phyloP scores from a whole-genome alignment of 2,329 filamentous ascomycete species.

The Colletotrichum sp. region DNA sequence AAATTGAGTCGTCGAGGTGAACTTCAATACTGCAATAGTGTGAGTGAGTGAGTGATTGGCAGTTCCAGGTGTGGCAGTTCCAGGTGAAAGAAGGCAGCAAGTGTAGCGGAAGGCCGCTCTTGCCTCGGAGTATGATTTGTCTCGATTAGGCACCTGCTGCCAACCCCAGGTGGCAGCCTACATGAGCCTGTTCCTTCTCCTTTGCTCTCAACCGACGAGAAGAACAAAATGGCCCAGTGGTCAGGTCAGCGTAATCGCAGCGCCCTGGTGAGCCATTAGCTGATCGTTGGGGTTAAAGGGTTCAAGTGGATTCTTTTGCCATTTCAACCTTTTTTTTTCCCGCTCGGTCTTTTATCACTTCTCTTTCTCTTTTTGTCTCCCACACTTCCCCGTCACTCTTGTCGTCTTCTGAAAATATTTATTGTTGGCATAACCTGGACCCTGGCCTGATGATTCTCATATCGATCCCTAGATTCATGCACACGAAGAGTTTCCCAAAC shows the following conservation, averaged over 20 bases:
- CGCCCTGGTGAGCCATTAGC: background rate
- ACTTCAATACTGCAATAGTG: accelerated
- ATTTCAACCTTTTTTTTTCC: background rate
- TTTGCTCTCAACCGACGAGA: background rate
- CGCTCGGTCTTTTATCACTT: no score
- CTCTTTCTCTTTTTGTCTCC: no score
- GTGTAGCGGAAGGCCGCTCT: background rate
- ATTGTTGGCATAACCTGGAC: no score
- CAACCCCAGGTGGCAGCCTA: background rate
- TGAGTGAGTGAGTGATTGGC: accelerated
- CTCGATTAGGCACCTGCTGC: background rate
- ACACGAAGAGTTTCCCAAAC: no score
- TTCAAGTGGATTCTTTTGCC: background rate
- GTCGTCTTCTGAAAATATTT: no score
- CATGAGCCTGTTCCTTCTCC: accelerated
- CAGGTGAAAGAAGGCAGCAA: background rate
- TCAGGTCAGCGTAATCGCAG: background rate
- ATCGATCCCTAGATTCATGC: no score
- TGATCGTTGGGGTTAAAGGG: background rate
- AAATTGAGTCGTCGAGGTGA: background rate
- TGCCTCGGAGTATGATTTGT: background rate
- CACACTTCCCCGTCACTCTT: no score
- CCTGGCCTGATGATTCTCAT: no score
- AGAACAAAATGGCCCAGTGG: background rate
- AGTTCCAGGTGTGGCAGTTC: background rate